Base-by-base conservation (phyloP, 352 stramenopile species). In the Bremia lactucae region DNA sequence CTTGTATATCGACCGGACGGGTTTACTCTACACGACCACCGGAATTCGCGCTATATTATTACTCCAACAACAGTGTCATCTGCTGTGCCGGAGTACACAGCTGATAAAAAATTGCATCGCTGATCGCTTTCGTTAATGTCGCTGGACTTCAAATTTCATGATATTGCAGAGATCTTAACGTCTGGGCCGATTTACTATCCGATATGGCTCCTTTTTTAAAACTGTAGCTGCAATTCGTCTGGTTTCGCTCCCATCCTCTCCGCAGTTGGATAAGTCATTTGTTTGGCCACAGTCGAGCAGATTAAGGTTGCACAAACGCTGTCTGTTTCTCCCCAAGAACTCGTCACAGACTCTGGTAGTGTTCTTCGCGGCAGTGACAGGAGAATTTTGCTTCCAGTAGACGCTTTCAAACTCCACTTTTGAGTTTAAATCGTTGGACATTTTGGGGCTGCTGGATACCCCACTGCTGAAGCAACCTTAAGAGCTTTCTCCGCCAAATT, bases 141-240 rank as follows among this genome's bases (percentile, higher is more conserved):
- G 0, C 18, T 49, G 15, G 33, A 35, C 3, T 55, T 57, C 22
- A 28, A 49, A 0, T 57, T 65, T 14, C 20, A 54, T 5, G 41
- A 57, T 20, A 51, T 56, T 21, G 20, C 42, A 4, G 49, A 42
- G 34, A 42, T 0, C 22, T 26, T 0, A 57, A 57, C 6, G 22
- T 57, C 2, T 57, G 42, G 29, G 42, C 22, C 0, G 36, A 52
- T 23, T 10, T 52, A 2, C 11, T 58, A 4, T 52, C 35, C 15
- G 42, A 2, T 58, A 37, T 36, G 49, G 35, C 0, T 35, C 35
- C 2, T 25, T 31, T 2, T 36, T 52, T 20, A 31, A 13, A 20
- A 49, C 31, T 0, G 24, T 49, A 1, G 36, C 22, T 35, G 46
- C 21, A 21, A 49, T 36, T 42, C 41, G 48, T 4, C 29, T 36